Percentiles rank a stretch among this genome's conserved stretches.
phyloP scores from a whole-genome alignment of 352 stramenopile genomes.

The Pseudoperonospora humuli region DNA sequence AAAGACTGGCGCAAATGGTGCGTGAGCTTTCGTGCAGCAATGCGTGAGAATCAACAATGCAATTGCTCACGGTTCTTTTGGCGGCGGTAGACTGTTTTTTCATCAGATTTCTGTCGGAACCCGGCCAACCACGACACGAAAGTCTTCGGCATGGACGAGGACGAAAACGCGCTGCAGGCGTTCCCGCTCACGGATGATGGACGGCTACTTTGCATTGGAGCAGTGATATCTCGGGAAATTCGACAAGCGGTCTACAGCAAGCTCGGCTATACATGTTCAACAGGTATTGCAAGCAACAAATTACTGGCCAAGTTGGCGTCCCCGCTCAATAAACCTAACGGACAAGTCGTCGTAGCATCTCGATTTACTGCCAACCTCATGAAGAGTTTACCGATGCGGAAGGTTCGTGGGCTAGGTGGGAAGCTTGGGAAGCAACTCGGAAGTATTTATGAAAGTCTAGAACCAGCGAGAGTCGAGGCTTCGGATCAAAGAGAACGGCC shows the following conservation, averaged over 20 bases:
- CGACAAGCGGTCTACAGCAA: constrained; percentile 47
- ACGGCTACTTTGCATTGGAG: constrained; percentile 57
- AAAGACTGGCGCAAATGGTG: constrained; percentile 46
- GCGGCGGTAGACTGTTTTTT: constrained; percentile 28
- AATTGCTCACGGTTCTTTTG: constrained; percentile 1
- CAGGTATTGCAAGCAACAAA: constrained; percentile 71
- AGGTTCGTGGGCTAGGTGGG: constrained; percentile 64
- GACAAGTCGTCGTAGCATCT: constrained; percentile 61
- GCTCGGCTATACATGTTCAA: constrained; percentile 76
- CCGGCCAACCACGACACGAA: constrained; percentile 51
- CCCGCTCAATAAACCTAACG: constrained; percentile 75
- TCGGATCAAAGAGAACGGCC: constrained; percentile 2
- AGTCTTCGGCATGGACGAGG: constrained; percentile 40
- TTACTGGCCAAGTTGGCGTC: constrained; percentile 71
- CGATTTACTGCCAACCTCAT: constrained; percentile 59
- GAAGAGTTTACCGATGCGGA: constrained; percentile 63
- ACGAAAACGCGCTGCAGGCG: constrained; percentile 12
- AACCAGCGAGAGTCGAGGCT: background rate
- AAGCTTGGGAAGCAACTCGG: constrained; percentile 72
- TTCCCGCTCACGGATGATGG: constrained; percentile 65
- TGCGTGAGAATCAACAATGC: background rate
- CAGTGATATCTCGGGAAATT: constrained; percentile 62
- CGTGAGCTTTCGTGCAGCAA: background rate
- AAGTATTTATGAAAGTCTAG: constrained; percentile 41
- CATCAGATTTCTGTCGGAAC: constrained; percentile 60